Evolutionary conservation across 2,329 filamentous ascomycete species (phyloP).

Genomic region (Ceratocystis variospora): DNA sequence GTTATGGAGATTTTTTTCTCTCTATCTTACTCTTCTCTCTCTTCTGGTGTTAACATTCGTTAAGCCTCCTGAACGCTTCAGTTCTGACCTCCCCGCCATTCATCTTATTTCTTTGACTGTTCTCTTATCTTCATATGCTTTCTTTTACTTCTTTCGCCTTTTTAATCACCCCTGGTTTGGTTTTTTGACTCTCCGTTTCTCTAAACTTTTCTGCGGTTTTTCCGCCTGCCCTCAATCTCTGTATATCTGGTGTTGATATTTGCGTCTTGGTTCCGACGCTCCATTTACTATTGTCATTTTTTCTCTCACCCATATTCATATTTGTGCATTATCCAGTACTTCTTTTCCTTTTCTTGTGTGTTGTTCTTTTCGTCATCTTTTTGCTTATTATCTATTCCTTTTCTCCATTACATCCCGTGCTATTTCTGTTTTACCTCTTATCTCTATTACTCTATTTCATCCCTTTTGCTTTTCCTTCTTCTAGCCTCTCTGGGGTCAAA

Average conservation of each 20-base stretch:
- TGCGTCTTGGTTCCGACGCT: not conserved
- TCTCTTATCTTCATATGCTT: not conserved
- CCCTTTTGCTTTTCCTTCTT: not conserved
- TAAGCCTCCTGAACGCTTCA: not conserved
- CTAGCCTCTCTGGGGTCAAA: not conserved
- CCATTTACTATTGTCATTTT: not conserved
- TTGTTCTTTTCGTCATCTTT: constrained; percentile 4
- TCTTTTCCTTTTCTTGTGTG: constrained; percentile 2
- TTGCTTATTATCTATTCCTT: not conserved
- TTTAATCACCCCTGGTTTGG: not conserved
- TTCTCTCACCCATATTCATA: not conserved
- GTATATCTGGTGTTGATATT: constrained; percentile 9
- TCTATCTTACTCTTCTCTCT: constrained; percentile 9
- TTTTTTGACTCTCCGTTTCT: not conserved
- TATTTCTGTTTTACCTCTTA: not conserved
- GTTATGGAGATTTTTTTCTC: not conserved
- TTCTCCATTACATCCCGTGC: not conserved
- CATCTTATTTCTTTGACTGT: not conserved
- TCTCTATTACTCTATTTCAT: not conserved
- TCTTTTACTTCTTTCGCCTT: not conserved
- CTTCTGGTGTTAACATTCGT: too few species aligned
- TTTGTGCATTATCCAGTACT: not conserved
- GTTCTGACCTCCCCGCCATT: not conserved
- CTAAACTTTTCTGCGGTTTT: not conserved
- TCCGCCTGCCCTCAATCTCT: not conserved